A percentile compares a stretch with the other conserved stretches of the same genome.
phyloP scores from a whole-genome alignment of 2,329 filamentous ascomycete genomes.

The Magnaporthiopsis incrustans region DNA sequence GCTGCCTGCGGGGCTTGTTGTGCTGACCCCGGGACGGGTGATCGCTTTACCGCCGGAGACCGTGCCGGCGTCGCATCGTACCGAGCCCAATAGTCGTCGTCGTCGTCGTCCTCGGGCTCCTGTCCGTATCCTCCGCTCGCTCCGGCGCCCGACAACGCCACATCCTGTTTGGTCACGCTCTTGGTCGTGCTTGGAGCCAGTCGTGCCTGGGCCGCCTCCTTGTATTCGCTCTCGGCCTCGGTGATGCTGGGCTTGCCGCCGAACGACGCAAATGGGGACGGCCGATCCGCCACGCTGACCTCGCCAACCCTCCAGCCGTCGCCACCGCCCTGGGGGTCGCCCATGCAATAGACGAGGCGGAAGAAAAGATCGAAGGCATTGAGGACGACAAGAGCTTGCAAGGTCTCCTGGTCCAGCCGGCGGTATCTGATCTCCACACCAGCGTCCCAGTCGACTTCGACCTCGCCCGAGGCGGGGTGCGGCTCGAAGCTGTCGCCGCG shows the following conservation, averaged over 20 bases:
- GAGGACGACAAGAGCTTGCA: constrained; percentile 59
- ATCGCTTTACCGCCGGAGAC: constrained; percentile 54
- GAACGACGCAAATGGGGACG: constrained; percentile 46
- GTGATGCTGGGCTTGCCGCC: constrained; percentile 41
- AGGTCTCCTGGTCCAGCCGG: constrained; percentile 66
- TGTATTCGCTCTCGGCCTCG: constrained; percentile 53
- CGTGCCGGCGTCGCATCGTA: constrained; percentile 65
- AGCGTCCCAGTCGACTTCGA: constrained; percentile 62
- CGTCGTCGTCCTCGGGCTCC: constrained; percentile 40
- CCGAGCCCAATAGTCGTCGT: constrained; percentile 73
- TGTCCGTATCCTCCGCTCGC: constrained; percentile 9
- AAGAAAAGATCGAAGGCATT: constrained; percentile 52
- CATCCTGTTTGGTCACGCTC: background rate
- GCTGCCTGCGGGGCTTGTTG: background rate
- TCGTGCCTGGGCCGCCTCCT: background rate
- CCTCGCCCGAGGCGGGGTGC: constrained; percentile 73
- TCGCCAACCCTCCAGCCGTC: constrained; percentile 68
- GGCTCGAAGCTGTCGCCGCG: constrained; percentile 60
- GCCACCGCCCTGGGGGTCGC: constrained; percentile 51
- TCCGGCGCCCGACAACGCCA: constrained; percentile 9
- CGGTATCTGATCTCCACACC: constrained; percentile 57
- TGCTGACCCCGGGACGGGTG: constrained; percentile 45
- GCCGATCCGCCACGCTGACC: constrained; percentile 51
- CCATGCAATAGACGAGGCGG: constrained; percentile 61
- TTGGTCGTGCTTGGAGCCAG: background rate